Evolutionary conservation across 2,329 filamentous ascomycete species (phyloP), one percentile per base, ranked within the genome.

Genomic region (Eurotiales sp.): DNA sequence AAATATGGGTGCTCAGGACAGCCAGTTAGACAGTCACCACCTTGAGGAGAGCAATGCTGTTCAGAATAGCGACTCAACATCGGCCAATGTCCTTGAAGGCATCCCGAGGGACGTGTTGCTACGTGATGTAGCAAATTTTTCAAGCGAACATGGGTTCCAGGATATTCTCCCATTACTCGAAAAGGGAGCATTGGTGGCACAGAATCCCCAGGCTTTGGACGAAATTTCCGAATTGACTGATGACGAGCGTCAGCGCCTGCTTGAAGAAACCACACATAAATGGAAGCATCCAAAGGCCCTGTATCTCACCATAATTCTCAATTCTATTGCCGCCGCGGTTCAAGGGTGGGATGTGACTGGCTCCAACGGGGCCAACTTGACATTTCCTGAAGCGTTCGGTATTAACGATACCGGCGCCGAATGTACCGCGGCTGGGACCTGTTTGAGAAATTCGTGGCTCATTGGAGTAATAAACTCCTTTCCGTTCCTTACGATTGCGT

Each of bases 401-500:
- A 81, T 77, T 19, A 59, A 63, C 40, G 68, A 70, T 12, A 60
- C 68, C 21, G 71, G 73, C 30, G 65, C 66, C 3, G 25, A 27
- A 27, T 27, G 25, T 27, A 27, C 25, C 5, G 25, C 25, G 5
- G 25, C 25, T 27, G 25, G 25, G 5, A 27, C 25, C 25, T 27
- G 25, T 27, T 5, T 27, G 25, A 65, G 65, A 32, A 77, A 83
- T 59, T 71, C 72, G 19, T 82, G 80, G 73, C 71, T 87, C 25
- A 73, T 87, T 15, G 86, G 86, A 39, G 67, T 87, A 2, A 72
- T 89, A 55, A 89, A 89, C 53, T 63, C 71, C 8, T 81, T 71
- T 30, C 77, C 78, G 0, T 80, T 84, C 48, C 71, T 83, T 43
- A 77, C 76, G n/a, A 72, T 71, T 59, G 71, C 74, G 3, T 71